These are phyloP conservation scores for Penicillium macrosclerotiorum DNA, from an alignment of 495 filamentous ascomycete genomes.

Conservation along the genomic window DNA sequence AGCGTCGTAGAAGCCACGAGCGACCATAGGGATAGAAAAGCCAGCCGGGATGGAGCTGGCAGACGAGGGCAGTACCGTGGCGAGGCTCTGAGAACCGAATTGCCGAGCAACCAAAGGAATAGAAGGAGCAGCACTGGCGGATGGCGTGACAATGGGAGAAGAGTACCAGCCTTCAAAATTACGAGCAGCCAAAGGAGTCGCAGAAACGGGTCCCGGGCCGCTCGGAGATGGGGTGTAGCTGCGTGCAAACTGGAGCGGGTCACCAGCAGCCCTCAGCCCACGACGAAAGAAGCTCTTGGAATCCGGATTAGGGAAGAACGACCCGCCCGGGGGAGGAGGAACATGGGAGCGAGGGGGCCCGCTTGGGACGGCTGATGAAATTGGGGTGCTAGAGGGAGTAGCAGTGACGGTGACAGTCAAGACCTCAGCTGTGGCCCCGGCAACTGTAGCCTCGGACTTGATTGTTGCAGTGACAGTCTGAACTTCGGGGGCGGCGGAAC, in stretches of 20 bases:
- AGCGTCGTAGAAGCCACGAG: conserved; percentile 11
- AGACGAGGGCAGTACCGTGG: no score
- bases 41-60: no score
- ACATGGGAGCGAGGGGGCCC: conserved; percentile 13
- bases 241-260: conserved; percentile 18
- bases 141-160: no score
- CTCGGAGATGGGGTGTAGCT: conserved; percentile 12
- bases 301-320: conserved; percentile 12
- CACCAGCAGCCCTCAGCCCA: conserved; percentile 20
- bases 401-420: conserved; percentile 35
- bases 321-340: conserved; percentile 10
- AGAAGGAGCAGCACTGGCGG: no score
- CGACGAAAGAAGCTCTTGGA: conserved; percentile 18
- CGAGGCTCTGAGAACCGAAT: no score
- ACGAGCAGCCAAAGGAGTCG: conserved; percentile 15
- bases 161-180: conserved; percentile 2
- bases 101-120: no score
- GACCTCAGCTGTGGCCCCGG: conserved; percentile 23
- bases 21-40: conserved; percentile 6
- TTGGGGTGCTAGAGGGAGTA: conserved; percentile 16
- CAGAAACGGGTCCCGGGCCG: not conserved
- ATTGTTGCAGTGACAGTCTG: conserved; percentile 35
- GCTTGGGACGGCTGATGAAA: conserved; percentile 18
- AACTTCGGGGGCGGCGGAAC: conserved; percentile 19
- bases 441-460: conserved; percentile 21